Evolutionary conservation across 192 early-diverging fungal genomes (phyloP), one percentile per base, ranked within the genome.

Genomic region (Spizellomyces sp.): DNA sequence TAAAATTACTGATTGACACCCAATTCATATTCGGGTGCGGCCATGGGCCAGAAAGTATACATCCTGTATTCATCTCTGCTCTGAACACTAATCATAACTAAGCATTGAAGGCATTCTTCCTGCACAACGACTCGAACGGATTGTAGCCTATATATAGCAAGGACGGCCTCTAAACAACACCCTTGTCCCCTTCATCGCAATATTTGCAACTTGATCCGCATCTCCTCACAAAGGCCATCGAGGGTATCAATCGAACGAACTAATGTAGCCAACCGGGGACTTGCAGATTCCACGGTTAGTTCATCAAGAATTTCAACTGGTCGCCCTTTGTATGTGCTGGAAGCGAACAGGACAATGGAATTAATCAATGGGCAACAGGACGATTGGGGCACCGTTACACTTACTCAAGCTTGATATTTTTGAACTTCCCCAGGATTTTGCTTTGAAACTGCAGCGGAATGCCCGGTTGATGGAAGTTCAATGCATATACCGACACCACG

Each of bases 371-470:
- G 56, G 9, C 8, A 22, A 36, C 48, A 67, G 15, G 65, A 67
- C 1, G 22, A 27, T 54, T 54, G 27, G 27, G 27, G 27, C 27
- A 3, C 27, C 56, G 22, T 45, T 3, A 8, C 56, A 63, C 66
- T 5, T 71, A 81, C 80, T 79, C 80, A 9, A 81, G 45, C 45
- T 79, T 78, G 12, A 74, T 69, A 0, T 60, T 73, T 41, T 70
- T 69, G 70, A 81, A 79, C 50, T 71, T 72, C 43, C 73, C 66
- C 45, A 82, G 59, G 36, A 82, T 69, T 62, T 79, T 76, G 61
- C 64, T 75, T 45, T 82, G 80, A 12, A 79, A 70, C 27, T 82
- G 77, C 14, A 82, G 57, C 17, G 80, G 77, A 17, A 82, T 69
- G 19, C 65, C 74, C 21, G 54, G 61, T 46, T 75, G 74, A 44